Conservation (phyloP, 2,329 filamentous ascomycete species). For the Capronia coronata region DNA sequence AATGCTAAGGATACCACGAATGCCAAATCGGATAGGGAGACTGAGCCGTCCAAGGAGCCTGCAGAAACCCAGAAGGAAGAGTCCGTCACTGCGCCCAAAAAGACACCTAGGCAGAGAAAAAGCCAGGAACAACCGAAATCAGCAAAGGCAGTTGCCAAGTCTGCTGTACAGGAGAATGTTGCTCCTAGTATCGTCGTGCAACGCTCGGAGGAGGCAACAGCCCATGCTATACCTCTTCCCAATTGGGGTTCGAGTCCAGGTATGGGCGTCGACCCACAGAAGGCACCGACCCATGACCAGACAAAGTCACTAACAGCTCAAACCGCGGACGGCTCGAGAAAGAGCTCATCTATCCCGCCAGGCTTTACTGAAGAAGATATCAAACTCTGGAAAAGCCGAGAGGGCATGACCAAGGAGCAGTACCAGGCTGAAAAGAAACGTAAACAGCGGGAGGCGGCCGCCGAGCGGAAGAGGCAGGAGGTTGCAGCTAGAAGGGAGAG, state of each 20-base stretch:
- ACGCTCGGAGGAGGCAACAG: not conserved
- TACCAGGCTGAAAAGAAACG: conserved; percentile 19
- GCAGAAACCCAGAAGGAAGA: not conserved
- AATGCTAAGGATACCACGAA: not conserved
- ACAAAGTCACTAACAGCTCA: conserved; percentile 1
- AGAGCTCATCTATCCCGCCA: conserved; percentile 10
- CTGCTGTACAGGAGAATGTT: not conserved
- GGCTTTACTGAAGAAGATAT: conserved; percentile 24
- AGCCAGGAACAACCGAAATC: not conserved
- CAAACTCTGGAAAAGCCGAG: conserved; percentile 18
- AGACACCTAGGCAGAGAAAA: conserved; percentile 1
- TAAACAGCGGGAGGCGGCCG: conserved; percentile 10
- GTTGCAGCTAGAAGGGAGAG: conserved; percentile 7
- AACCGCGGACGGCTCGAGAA: conserved; percentile 3
- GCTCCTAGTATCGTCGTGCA: not conserved
- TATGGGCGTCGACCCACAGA: not conserved
- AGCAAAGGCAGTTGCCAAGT: not conserved
- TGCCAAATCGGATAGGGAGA: not conserved
- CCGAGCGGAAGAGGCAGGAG: conserved; percentile 5
- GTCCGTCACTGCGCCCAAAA: not conserved
- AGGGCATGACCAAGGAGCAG: conserved; percentile 21
- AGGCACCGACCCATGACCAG: not conserved
- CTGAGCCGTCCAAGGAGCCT: not conserved
- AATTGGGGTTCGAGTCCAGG: conserved; percentile 9
- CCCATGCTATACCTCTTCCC: conserved; percentile 7